These are phyloP conservation scores for bread wheat (Triticum aestivum) DNA, from an alignment of 176 grass and related monocot genomes.

Conservation along the genomic window DNA sequence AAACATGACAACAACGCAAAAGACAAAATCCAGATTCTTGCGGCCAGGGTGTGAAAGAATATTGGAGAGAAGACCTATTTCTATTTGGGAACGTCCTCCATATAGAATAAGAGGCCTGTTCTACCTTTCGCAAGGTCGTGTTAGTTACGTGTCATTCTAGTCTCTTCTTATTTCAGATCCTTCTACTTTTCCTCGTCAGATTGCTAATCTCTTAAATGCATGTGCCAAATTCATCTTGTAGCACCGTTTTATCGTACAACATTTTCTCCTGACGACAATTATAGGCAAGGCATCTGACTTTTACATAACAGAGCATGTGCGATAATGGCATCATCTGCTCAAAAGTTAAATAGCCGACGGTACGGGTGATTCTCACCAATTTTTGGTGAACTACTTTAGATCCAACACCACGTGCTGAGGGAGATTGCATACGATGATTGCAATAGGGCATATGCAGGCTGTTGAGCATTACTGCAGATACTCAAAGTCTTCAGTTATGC, in stretches of 20 bases:
- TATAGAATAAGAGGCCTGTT: background rate
- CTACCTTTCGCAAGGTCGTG: background rate
- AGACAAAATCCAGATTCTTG: background rate
- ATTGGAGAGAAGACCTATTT: conserved; percentile 6
- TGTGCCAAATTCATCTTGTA: background rate
- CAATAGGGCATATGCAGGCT: background rate
- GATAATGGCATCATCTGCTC: background rate
- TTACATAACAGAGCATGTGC: conserved; percentile 1
- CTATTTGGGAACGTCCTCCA: conserved; percentile 1
- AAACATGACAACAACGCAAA: background rate
- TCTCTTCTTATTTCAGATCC: background rate
- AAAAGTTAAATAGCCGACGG: background rate
- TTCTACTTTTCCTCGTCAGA: background rate
- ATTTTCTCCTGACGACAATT: background rate
- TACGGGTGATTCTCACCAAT: background rate
- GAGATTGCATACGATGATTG: background rate
- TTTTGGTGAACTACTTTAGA: background rate
- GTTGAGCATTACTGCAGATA: conserved; percentile 54
- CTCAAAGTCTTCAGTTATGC: conserved; percentile 89
- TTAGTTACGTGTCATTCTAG: background rate
- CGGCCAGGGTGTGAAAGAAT: background rate
- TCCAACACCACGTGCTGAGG: background rate
- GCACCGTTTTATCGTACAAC: background rate
- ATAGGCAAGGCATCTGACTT: background rate
- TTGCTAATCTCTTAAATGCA: background rate